A percentile compares a stretch with the other conserved stretches of the same genome.
These are phyloP conservation scores for Hordeum pubiflorum DNA, from an alignment of 202 grass and related monocot species.

Conservation along the genomic window DNA sequence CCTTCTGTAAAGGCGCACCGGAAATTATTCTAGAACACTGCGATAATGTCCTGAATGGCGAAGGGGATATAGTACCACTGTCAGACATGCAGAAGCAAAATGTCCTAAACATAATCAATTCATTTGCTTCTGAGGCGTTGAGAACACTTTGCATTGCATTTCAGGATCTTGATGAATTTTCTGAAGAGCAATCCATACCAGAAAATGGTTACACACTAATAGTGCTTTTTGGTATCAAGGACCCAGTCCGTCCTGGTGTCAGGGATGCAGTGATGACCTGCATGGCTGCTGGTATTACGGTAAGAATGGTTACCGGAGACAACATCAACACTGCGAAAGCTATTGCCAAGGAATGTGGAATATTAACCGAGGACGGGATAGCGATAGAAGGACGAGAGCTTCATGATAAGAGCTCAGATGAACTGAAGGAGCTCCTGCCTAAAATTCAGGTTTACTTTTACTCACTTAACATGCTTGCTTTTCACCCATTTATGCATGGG, in stretches of 20 bases:
- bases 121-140: slow-evolving; percentile 68
- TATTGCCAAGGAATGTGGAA: slow-evolving; percentile 90
- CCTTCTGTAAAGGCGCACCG: slow-evolving; percentile 80
- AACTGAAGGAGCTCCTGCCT: slow-evolving; percentile 68
- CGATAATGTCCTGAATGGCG: slow-evolving; percentile 40
- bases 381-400: slow-evolving; percentile 74
- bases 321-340: slow-evolving; percentile 96
- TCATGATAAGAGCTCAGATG: slow-evolving; percentile 51
- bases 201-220: slow-evolving; percentile 71
- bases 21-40: slow-evolving; percentile 78
- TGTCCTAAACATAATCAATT: slow-evolving; percentile 49
- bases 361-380: slow-evolving; percentile 79
- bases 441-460: slow-evolving; percentile 64
- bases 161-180: slow-evolving; percentile 64
- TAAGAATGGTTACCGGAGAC: slow-evolving; percentile 86
- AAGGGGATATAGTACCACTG: slow-evolving; percentile 43
- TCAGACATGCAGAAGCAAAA: slow-evolving; percentile 40
- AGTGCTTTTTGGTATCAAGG: slow-evolving; percentile 86
- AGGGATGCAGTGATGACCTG: slow-evolving; percentile 78
- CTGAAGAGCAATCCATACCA: slow-evolving; percentile 43
- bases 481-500: background rate
- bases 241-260: slow-evolving; percentile 75
- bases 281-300: slow-evolving; percentile 70
- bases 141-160: slow-evolving; percentile 86
- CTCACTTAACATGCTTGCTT: background rate